Evolutionary conservation across 805 yeast species (phyloP), one percentile per base, ranked within the genome.

Genomic region (Candida arabinofermentans): DNA sequence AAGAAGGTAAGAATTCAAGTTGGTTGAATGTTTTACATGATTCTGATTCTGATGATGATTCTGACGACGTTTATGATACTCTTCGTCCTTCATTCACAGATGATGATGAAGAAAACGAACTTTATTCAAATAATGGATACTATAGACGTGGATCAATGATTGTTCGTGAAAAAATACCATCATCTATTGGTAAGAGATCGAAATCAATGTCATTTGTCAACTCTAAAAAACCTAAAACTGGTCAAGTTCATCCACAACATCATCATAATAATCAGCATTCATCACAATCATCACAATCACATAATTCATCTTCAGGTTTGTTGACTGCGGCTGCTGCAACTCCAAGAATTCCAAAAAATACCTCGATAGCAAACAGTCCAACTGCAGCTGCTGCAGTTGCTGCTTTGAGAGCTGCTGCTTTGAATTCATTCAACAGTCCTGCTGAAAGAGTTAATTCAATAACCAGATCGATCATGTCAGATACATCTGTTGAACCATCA

Each of bases 271-370:
- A 23, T 23, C 9, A 6, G 6, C 18, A 29, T 29, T 16, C 32
- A 29, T 16, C 32, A 7, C 24, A 23, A 23, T 29, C 17, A 16
- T 29, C 32, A 29, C 18, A 17, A 29, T 14, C 32, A 29, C 9
- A 29, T 7, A 14, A 14, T 26, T 26, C n/a, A n/a, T n/a, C n/a
- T n/a, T n/a, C n/a, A n/a, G 18, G 18, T 14, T 16, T 19, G 17
- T 58, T 82, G 34, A 83, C 91, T 12, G 87, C 87, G 16, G 91
- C 91, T 18, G 89, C 89, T 10, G 88, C 87, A 21, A 86, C 91
- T 26, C 93, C 93, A 43, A 70, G 91, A 54, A 75, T 83, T 9
- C 82, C 88, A n/a, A 76, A 78, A 48, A 69, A 75, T 26, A 73
- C 54, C 27, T 50, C 81, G 4, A 64, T 75, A 40, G 69, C 78